Base-by-base conservation (phyloP, 495 filamentous ascomycete genomes). In the Daldinia decipiens region DNA sequence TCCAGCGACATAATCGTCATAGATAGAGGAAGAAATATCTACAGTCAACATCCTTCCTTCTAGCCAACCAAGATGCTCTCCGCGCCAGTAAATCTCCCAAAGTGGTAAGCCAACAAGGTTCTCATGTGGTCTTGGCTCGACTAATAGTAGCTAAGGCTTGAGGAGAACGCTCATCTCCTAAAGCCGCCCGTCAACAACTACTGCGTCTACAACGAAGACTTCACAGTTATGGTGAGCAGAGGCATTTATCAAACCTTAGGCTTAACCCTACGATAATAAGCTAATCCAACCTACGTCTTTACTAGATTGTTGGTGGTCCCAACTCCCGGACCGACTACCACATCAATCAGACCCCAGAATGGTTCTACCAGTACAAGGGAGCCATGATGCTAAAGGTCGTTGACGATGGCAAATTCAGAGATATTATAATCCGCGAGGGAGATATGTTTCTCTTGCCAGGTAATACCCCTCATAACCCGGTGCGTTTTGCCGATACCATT, bases 261-360 rank as follows among this genome's bases (percentile, higher is more conserved):
- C 15, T 31, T n/a, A 7, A 11, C 12, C 43, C 12, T 36, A 5
- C 57, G 21, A 17, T 54, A 38, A 21, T 59, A 50, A 54, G 11
- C 61, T 65, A 21, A 63, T 52, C 56, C 24, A 11, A 43, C 24
- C 11, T 31, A 47, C 6, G n/a, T 40, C n/a, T 31, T 24, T 17
- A 24, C 15, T 73, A 92, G 93, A 94, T 99, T 69, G 94, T 99
- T 62, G 95, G 95, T 74, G 96, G 95, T 13, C 95, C 95, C 61
- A 99, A 99, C 79, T 93, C 93, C 15, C 89, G 95, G 68, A 97
- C 94, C 56, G 96, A 98, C 85, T 99, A 97, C 83, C 95, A 98
- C 85, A 97, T 99, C 84, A 99, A 99, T 83, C 83, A 89, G 57
- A 99, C 95, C 0, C 89, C 95, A 6, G 95, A 99, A 76, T 98